Evolutionary conservation across 2,329 filamentous ascomycete species (phyloP), one percentile per base, ranked within the genome.

Genomic region (Talaromyces islandicus): DNA sequence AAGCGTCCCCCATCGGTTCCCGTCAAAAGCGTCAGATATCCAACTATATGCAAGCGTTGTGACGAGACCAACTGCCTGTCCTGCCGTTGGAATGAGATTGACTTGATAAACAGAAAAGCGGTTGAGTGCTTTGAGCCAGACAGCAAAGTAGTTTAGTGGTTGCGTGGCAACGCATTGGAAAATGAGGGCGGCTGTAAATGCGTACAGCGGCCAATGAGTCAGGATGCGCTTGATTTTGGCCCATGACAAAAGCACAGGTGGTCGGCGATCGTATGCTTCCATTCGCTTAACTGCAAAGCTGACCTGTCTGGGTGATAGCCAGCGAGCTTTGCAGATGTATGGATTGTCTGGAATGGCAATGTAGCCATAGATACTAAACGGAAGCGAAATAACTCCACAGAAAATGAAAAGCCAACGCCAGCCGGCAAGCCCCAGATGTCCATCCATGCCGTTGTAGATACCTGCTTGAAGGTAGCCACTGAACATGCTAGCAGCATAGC

Each of bases 321-420:
- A 67, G 51, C 59, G 54, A 24, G 60, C 62, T 50, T 57, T 59
- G 27, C 59, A 60, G 46, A 77, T 68, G 56, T 68, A 77, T 64
- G 71, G 71, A 27, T 71, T 69, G 50, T 73, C 71, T 1, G 71
- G 71, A 12, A 72, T 60, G 65, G 71, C 69, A 56, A 68, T 63
- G 43, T 69, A 68, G 6, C 69, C 70, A 21, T 62, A 63, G 5
- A 62, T 32, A 32, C 68, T 70, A 61, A 69, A 70, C 1, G 69
- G 62, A 1, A 72, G 63, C 1, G 67, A 67, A 55, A 69, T 69
- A 35, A 73, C 65, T 6, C 67, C 66, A 54, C 70, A 71, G 60
- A 72, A 67, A 19, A 73, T 67, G 60, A 72, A 71, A 12, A 67
- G 60, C 65, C 65, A 67, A 12, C 63, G 64, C 71, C 71, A 73